These are phyloP conservation scores for Backusella parvicylindrica DNA, from an alignment of 192 early-diverging fungal genomes.

Conservation along the genomic window DNA sequence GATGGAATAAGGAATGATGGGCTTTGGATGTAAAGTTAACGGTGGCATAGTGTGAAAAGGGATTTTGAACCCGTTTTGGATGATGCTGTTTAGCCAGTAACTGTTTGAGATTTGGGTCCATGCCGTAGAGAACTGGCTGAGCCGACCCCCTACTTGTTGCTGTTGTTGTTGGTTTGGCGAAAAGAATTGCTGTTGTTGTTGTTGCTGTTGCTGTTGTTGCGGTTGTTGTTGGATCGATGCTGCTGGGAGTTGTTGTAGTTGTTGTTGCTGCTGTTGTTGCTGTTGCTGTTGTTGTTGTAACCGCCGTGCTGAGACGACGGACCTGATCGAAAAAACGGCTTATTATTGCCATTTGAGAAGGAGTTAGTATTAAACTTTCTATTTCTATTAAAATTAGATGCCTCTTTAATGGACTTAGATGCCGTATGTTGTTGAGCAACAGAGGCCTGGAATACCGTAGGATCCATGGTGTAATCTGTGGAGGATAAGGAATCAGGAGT, in stretches of 20 bases:
- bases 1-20: not conserved
- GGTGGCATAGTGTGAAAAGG: not conserved
- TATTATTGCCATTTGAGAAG: not conserved
- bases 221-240: not conserved
- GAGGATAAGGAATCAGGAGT: not conserved
- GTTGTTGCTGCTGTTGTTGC: not conserved
- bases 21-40: not conserved
- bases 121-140: not conserved
- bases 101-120: not conserved
- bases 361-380: not conserved
- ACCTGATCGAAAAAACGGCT: not conserved
- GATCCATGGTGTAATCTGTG: not conserved
- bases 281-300: not conserved
- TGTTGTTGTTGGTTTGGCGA: not conserved
- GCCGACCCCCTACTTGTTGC: not conserved
- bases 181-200: not conserved
- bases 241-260: not conserved
- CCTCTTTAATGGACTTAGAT: not conserved
- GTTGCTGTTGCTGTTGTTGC: not conserved
- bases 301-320: slow-evolving; percentile 8
- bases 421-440: not conserved
- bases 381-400: not conserved
- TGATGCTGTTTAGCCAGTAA: not conserved
- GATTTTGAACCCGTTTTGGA: not conserved
- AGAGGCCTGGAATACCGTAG: not conserved